Conservation (phyloP, 495 filamentous ascomycete species). For the Neurospora sp. region DNA sequence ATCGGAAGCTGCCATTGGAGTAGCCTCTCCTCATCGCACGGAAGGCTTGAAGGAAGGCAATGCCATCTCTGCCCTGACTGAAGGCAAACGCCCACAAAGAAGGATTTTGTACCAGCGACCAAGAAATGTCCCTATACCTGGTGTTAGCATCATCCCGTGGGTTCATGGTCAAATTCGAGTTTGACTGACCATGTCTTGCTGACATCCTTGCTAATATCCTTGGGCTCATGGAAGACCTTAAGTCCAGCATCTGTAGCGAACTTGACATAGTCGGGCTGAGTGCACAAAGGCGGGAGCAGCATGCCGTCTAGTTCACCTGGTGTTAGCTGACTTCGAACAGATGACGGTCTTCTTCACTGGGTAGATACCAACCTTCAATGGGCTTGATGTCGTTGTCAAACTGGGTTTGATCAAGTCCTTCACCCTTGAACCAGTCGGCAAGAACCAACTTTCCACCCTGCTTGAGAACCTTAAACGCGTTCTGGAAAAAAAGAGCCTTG, state of each 20-base stretch:
- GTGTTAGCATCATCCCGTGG: neutral
- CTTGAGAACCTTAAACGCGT: conserved; percentile 32
- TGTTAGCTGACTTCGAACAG: neutral
- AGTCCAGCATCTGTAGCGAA: conserved; percentile 37
- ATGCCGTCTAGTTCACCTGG: conserved; percentile 37
- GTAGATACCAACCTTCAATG: conserved; percentile 34
- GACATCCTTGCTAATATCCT: conserved; percentile 47
- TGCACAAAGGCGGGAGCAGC: conserved; percentile 44
- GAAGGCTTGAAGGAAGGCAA: conserved; percentile 50
- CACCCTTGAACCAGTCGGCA: conserved; percentile 48
- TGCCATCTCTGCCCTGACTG: conserved; percentile 45
- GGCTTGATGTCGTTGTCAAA: conserved; percentile 42
- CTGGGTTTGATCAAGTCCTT: conserved; percentile 28
- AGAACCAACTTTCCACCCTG: conserved; percentile 38
- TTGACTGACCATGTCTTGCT: conserved; percentile 46
- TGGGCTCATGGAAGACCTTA: conserved; percentile 27
- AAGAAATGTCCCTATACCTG: conserved; percentile 43
- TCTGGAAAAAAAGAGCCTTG: conserved; percentile 45
- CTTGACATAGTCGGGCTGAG: conserved; percentile 37
- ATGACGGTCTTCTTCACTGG: neutral
- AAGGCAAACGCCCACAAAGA: conserved; percentile 48
- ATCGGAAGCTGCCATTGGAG: conserved; percentile 45
- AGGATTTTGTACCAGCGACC: conserved; percentile 45
- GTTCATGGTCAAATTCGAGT: neutral
- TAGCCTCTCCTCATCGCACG: conserved; percentile 49